Percentiles rank a stretch among this genome's conserved stretches.
Evolutionary conservation across 1,284 basidiomycete species (phyloP).

Genomic region (Malassezia caprae): DNA sequence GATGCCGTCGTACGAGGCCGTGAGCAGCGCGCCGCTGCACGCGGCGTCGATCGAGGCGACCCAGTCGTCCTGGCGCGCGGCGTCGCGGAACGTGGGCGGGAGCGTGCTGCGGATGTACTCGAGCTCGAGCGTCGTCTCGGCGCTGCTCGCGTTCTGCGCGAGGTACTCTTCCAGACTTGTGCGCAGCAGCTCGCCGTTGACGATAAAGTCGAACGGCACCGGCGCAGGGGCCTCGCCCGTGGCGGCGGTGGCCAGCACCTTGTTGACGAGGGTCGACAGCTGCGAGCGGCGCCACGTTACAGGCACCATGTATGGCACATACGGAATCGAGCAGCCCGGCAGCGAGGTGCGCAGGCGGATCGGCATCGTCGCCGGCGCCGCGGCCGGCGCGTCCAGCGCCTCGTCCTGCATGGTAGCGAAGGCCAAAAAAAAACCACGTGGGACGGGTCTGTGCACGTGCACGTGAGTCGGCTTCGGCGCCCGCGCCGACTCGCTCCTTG

Average conservation of each 20-base stretch:
- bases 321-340: constrained; percentile 16
- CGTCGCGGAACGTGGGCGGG: constrained; percentile 71
- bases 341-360: constrained; percentile 18
- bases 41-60: constrained; percentile 67
- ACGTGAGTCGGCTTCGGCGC: not conserved
- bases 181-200: constrained; percentile 69
- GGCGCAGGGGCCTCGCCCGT: constrained; percentile 47
- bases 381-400: not conserved
- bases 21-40: constrained; percentile 56
- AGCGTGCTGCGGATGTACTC: constrained; percentile 88
- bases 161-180: constrained; percentile 69
- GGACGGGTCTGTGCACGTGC: not conserved
- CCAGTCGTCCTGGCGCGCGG: constrained; percentile 86
- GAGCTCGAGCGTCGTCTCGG: constrained; percentile 81
- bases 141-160: constrained; percentile 56
- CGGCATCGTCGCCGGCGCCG: constrained; percentile 10
- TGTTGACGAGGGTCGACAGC: constrained; percentile 95
- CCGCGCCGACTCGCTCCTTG: not conserved
- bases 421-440: not conserved
- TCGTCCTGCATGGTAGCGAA: not conserved
- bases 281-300: constrained; percentile 82
- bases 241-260: constrained; percentile 63
- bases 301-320: constrained; percentile 77
- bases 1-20: constrained; percentile 46
- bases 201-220: constrained; percentile 86